A percentile compares a stretch with the other conserved stretches of the same genome.
These are phyloP conservation scores for Fusarium multiceps DNA, from an alignment of 2,329 filamentous ascomycete genomes.

Conservation along the genomic window DNA sequence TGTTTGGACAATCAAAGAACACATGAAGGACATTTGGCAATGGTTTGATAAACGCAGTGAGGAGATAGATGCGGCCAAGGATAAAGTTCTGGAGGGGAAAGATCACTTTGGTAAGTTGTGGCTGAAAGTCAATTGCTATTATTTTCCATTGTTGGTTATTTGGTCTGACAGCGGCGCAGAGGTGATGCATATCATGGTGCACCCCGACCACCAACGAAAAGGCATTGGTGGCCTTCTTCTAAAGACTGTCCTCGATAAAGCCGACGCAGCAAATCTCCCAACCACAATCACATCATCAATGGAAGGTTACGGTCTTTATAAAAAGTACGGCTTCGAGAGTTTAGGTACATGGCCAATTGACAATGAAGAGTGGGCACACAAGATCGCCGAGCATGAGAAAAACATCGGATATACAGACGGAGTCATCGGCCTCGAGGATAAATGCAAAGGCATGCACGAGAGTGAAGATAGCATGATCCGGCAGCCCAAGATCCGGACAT, in stretches of 20 bases:
- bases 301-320: conserved; percentile 33
- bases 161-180: conserved; percentile 12
- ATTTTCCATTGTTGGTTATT: neutral
- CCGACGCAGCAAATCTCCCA: conserved; percentile 24
- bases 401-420: conserved; percentile 24
- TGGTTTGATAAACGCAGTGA: conserved; percentile 26
- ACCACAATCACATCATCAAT: conserved; percentile 33
- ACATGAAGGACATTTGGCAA: conserved; percentile 38
- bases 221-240: conserved; percentile 37
- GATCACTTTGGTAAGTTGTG: conserved; percentile 31
- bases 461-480: conserved; percentile 43
- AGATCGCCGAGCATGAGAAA: conserved; percentile 21
- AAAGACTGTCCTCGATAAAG: conserved; percentile 22
- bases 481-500: conserved; percentile 19
- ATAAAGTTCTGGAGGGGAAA: conserved; percentile 30
- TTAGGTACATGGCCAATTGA: conserved; percentile 36
- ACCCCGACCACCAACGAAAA: conserved; percentile 37
- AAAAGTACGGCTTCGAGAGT: conserved; percentile 27
- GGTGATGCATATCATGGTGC: conserved; percentile 43
- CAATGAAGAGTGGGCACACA: conserved; percentile 36
- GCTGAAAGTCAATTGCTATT: neutral
- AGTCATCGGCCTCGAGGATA: conserved; percentile 8
- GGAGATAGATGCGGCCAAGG: conserved; percentile 34
- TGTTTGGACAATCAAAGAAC: conserved; percentile 29
- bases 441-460: conserved; percentile 33